Percentiles rank a stretch among this genome's conserved stretches.
Evolutionary conservation across 2,329 filamentous ascomycete species (phyloP).

Genomic region (Exophiala dermatitidis): DNA sequence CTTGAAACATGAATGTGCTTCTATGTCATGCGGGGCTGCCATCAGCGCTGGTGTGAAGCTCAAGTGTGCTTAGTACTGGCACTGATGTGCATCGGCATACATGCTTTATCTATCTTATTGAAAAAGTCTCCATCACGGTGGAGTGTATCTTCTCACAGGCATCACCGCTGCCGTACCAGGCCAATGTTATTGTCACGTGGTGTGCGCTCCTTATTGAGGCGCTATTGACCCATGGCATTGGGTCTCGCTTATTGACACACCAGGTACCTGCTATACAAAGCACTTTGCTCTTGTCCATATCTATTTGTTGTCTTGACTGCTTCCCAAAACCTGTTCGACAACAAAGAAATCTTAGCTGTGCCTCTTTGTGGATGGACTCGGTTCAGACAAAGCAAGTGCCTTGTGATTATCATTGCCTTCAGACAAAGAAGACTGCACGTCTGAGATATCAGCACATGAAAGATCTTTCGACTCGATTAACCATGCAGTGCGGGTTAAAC

Average conservation of each 20-base stretch:
- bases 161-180: no score
- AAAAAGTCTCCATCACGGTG: no score
- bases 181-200: constrained; percentile 2
- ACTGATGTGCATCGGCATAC: no score
- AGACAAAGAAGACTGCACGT: constrained; percentile 3
- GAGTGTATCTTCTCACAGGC: no score
- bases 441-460: no score
- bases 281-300: not conserved
- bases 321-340: not conserved
- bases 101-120: no score
- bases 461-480: not conserved
- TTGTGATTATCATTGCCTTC: not conserved
- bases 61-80: no score
- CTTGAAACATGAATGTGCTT: no score
- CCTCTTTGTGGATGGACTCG: not conserved
- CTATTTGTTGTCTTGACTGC: not conserved
- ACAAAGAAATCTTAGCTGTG: constrained; percentile 3
- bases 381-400: not conserved
- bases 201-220: constrained; percentile 3
- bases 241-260: constrained; percentile 2
- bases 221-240: constrained; percentile 5
- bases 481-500: not conserved
- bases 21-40: no score
- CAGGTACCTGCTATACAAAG: not conserved
- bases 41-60: no score